phyloP scores from a whole-genome alignment of 2,329 filamentous ascomycete genomes.

The Pseudogymnoascus sp. region DNA sequence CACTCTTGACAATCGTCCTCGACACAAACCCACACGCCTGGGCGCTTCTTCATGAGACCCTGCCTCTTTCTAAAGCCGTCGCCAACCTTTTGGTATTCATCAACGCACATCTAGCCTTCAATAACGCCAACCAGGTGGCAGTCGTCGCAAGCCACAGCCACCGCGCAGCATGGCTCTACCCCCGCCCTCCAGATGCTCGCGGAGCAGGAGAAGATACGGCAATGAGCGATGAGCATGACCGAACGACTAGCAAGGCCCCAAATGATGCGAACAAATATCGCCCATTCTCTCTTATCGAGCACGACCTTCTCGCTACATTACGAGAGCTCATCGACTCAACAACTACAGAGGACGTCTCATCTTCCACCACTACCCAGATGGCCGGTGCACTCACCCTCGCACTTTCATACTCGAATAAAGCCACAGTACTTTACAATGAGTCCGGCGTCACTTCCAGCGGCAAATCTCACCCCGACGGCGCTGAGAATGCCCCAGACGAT shows the following conservation, averaged over 20 bases:
- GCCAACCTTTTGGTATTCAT: constrained; percentile 91
- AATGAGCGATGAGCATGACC: constrained; percentile 42
- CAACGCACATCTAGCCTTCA: constrained; percentile 91
- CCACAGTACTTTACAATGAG: constrained; percentile 31
- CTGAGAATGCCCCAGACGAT: constrained; percentile 24
- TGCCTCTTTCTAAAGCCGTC: constrained; percentile 76
- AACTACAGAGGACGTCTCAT: constrained; percentile 53
- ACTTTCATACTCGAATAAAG: constrained; percentile 81
- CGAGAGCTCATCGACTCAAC: constrained; percentile 65
- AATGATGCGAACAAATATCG: constrained; percentile 77
- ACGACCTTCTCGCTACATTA: constrained; percentile 68
- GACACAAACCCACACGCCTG: constrained; percentile 96
- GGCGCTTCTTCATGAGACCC: constrained; percentile 65
- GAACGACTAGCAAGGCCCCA: constrained; percentile 27
- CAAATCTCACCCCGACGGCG: constrained; percentile 16
- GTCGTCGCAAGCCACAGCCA: constrained; percentile 85
- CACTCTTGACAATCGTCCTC: constrained; percentile 81
- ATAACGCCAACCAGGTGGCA: constrained; percentile 86
- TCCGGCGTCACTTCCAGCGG: constrained; percentile 26
- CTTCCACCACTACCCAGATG: constrained; percentile 72
- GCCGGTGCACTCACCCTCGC: constrained; percentile 86
- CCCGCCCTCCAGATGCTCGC: constrained; percentile 37
- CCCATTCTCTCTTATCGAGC: constrained; percentile 80
- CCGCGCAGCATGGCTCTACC: constrained; percentile 84
- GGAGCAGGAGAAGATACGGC: constrained; percentile 42